Evolutionary conservation across 2,329 filamentous ascomycete genomes (phyloP).

Genomic region (Blastomyces silverae): DNA sequence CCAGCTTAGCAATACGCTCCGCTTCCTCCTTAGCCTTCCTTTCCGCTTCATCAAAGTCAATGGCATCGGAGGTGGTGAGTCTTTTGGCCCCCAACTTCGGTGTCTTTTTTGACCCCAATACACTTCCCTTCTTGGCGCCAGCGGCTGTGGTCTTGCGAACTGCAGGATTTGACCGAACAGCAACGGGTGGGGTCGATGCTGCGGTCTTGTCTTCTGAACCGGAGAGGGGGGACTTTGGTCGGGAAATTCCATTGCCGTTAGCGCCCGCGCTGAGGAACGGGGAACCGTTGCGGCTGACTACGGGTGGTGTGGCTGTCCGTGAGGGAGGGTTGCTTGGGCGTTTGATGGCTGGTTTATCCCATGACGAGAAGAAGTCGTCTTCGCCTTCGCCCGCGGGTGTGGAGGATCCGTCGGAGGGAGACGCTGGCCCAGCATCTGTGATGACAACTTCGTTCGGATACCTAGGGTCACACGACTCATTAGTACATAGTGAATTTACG

Average conservation of each 20-base stretch:
- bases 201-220: slow-evolving; percentile 46
- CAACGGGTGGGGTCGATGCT: slow-evolving; percentile 50
- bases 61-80: slow-evolving; percentile 62
- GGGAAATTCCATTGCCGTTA: slow-evolving; percentile 61
- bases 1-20: slow-evolving; percentile 88
- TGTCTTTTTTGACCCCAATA: slow-evolving; percentile 78
- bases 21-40: slow-evolving; percentile 96
- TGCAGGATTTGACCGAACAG: slow-evolving; percentile 69
- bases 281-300: slow-evolving; percentile 73
- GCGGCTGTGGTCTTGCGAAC: slow-evolving; percentile 65
- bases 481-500: slow-evolving; percentile 11
- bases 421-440: slow-evolving; percentile 60
- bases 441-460: slow-evolving; percentile 81
- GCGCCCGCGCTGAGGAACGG: slow-evolving; percentile 72
- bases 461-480: slow-evolving; percentile 41
- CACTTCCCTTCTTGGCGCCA: slow-evolving; percentile 68
- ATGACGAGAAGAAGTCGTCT: slow-evolving; percentile 97
- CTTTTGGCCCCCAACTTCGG: slow-evolving; percentile 90
- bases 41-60: slow-evolving; percentile 97
- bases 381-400: slow-evolving; percentile 75
- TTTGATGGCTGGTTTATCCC: slow-evolving; percentile 98
- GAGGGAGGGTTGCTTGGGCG: slow-evolving; percentile 89
- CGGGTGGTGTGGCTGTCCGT: slow-evolving; percentile 76
- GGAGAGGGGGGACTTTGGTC: slow-evolving; percentile 75
- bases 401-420: slow-evolving; percentile 56